Evolutionary conservation across 2,329 filamentous ascomycete genomes (phyloP), one percentile per base, ranked within the genome.

Genomic region (Calonectria hawksworthii): DNA sequence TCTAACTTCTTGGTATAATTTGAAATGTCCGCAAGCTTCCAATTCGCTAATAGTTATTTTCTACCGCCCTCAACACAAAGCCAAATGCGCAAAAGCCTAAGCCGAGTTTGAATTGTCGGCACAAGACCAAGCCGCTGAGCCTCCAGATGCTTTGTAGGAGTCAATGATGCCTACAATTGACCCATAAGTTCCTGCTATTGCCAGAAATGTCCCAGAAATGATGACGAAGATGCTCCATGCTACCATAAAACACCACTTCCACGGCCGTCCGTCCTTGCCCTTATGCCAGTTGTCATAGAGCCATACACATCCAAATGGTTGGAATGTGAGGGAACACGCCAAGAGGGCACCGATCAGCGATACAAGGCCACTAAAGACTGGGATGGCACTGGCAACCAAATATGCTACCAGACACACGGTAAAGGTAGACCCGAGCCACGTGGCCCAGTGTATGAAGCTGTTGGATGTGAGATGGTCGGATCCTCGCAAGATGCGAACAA

Each of bases 281-380:
- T 30, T 59, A 14, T 59, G 32, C 85, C 84, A 87, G 71, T 87
- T 85, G 75, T 87, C 85, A 66, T 86, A 86, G 1, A 87, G 74
- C 86, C 86, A 87, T 85, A 87, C 86, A 76, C 80, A 82, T 11
- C 85, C 86, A 81, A 77, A 75, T 1, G 79, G 76, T 64, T 79
- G 77, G 67, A 30, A 79, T 80, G 83, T 80, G 56, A 83, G 75
- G 11, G 81, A 73, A 4, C 80, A 80, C 11, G 79, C 80, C 7
- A 82, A 75, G 1, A 83, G 69, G 3, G 81, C 80, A 14, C 82
- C 82, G 18, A 81, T 75, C 0, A 83, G 75, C 1, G 81, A 80
- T 0, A 83, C 77, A 30, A 83, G 74, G 28, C 56, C 54, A 8
- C 54, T 59, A 23, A 59, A 59, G 16, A 59, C 54, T 8, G 54